phyloP scores from a whole-genome alignment of 1,284 basidiomycete genomes.

The Irpex rosettiformis region DNA sequence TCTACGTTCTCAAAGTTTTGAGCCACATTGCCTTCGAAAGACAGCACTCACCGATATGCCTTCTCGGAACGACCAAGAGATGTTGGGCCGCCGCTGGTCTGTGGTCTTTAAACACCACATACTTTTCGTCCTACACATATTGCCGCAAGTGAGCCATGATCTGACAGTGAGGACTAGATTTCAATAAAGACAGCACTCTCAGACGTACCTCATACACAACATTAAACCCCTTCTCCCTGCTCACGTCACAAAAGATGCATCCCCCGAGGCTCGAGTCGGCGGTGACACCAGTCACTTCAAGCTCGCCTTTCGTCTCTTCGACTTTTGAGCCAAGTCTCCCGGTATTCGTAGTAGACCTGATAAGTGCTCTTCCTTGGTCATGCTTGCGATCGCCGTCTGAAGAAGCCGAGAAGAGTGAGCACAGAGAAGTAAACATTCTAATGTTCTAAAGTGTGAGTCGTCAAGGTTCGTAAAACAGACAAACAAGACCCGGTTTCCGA shows the following conservation, averaged over 20 bases:
- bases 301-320: neutral
- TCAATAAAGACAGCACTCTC: neutral
- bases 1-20: neutral
- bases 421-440: neutral
- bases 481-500: too few relatives aligned
- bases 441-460: too few relatives aligned
- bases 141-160: too few relatives aligned
- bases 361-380: neutral
- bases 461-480: too few relatives aligned
- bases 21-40: neutral
- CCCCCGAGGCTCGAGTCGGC: neutral
- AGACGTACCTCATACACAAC: conserved; percentile 53
- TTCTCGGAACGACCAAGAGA: conserved; percentile 61
- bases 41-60: conserved; percentile 52
- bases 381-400: neutral
- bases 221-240: conserved; percentile 52
- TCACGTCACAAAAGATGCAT: conserved; percentile 58
- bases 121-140: conserved; percentile 52
- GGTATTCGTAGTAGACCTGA: neutral
- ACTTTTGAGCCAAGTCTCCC: neutral
- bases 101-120: conserved; percentile 63
- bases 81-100: conserved; percentile 60
- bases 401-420: neutral
- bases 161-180: too few relatives aligned
- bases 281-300: neutral